Conservation (phyloP, 495 filamentous ascomycete genomes). For the Daldinia grandis region DNA sequence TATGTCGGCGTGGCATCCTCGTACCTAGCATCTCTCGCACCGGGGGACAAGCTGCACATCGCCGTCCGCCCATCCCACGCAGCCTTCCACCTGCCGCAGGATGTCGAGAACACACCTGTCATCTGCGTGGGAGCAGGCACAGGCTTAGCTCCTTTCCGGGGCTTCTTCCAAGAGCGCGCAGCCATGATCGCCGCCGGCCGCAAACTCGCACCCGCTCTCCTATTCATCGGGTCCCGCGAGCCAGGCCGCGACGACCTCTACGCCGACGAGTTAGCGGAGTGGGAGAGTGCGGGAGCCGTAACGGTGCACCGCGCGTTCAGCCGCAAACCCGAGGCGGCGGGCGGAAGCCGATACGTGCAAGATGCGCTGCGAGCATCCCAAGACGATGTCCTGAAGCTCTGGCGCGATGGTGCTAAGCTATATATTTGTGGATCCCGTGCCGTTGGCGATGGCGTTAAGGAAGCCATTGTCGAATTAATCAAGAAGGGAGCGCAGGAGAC, state of each 20-base stretch:
- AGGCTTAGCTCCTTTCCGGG: slow-evolving; percentile 73
- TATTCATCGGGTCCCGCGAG: slow-evolving; percentile 71
- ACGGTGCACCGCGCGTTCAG: slow-evolving; percentile 66
- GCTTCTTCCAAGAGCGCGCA: slow-evolving; percentile 74
- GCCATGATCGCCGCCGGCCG: slow-evolving; percentile 61
- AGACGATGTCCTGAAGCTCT: slow-evolving; percentile 61
- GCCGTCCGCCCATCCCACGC: slow-evolving; percentile 65
- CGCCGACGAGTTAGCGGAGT: slow-evolving; percentile 64
- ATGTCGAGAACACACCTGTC: slow-evolving; percentile 68
- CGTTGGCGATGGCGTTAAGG: slow-evolving; percentile 68
- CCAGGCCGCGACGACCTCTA: slow-evolving; percentile 68
- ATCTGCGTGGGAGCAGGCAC: slow-evolving; percentile 68
- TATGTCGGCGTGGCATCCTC: slow-evolving; percentile 67
- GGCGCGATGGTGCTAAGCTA: slow-evolving; percentile 66
- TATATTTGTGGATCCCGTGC: slow-evolving; percentile 73
- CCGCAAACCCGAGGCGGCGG: slow-evolving; percentile 42
- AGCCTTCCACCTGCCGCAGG: slow-evolving; percentile 71
- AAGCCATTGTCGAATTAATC: slow-evolving; percentile 54
- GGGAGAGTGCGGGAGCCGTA: slow-evolving; percentile 67
- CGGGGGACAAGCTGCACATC: slow-evolving; percentile 70
- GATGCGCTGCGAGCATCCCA: slow-evolving; percentile 65
- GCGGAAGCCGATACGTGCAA: slow-evolving; percentile 66
- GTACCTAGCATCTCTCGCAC: slow-evolving; percentile 65
- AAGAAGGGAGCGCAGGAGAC: slow-evolving; percentile 52
- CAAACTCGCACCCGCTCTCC: slow-evolving; percentile 63